Percentiles rank a stretch among this genome's conserved stretches.
These are phyloP conservation scores for Domatiomyces catenatus DNA, from an alignment of 2,329 filamentous ascomycete genomes.

Conservation along the genomic window DNA sequence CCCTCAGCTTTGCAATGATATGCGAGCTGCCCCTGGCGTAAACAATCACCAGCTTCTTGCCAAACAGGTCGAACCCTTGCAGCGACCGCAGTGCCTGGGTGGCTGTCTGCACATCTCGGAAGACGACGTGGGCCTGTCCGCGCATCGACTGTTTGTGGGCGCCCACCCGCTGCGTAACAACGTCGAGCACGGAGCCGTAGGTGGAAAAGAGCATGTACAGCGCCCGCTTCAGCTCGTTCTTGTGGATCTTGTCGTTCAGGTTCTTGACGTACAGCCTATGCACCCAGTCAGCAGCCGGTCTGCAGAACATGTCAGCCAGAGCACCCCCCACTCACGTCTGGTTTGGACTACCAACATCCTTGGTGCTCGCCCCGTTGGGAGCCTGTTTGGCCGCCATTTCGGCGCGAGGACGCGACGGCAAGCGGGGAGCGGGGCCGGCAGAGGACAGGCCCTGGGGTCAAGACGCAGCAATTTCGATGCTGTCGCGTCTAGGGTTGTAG, in stretches of 20 bases:
- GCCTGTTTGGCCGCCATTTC: conserved; percentile 7
- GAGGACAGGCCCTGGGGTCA: not conserved
- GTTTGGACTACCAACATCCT: conserved; percentile 47
- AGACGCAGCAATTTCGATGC: not conserved
- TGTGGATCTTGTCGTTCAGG: conserved; percentile 77
- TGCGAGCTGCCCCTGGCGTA: conserved; percentile 86
- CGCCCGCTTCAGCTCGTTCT: conserved; percentile 68
- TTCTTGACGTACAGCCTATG: conserved; percentile 75
- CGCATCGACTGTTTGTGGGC: conserved; percentile 86
- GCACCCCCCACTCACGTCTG: conserved; percentile 51
- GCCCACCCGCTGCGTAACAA: conserved; percentile 44
- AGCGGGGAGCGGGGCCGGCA: too few species aligned
- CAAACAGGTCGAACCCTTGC: conserved; percentile 74
- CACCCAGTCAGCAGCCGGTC: conserved; percentile 15
- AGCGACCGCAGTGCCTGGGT: conserved; percentile 85
- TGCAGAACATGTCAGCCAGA: conserved; percentile 4
- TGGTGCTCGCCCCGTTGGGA: conserved; percentile 2
- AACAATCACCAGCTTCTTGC: conserved; percentile 68
- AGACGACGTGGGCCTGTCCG: conserved; percentile 86
- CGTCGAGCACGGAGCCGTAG: conserved; percentile 80
- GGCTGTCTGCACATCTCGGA: conserved; percentile 75
- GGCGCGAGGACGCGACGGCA: not conserved
- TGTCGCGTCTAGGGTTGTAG: not conserved
- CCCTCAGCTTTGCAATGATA: conserved; percentile 78
- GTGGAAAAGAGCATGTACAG: conserved; percentile 91